Conservation (phyloP, 73 alveolate genomes). For the Tetrahymena borealis region DNA sequence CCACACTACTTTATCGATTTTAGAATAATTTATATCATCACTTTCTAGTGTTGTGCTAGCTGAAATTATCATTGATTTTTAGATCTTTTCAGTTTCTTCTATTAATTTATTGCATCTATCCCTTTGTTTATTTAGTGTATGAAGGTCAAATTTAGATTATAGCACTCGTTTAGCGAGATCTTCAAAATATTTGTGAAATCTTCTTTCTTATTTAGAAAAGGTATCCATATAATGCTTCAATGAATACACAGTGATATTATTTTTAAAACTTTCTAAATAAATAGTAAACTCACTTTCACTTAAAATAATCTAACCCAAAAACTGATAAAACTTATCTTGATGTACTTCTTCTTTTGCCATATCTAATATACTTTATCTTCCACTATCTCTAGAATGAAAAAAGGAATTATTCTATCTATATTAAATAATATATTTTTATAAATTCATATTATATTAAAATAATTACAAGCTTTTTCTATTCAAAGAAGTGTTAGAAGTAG, state of each 20-base stretch:
- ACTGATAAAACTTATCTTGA: neutral
- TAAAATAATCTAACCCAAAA: neutral
- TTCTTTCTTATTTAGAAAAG: neutral
- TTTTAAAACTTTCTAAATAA: neutral
- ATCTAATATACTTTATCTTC: neutral
- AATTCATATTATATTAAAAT: too few relatives aligned
- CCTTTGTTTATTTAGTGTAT: neutral
- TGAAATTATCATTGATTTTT: neutral
- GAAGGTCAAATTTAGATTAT: neutral
- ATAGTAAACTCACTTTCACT: neutral
- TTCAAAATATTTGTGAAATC: neutral
- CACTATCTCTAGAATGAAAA: neutral
- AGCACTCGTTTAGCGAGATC: neutral
- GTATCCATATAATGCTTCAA: neutral
- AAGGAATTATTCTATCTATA: neutral
- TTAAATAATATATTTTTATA: too few relatives aligned
- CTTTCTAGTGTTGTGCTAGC: neutral
- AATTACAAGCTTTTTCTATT: neutral
- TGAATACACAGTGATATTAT: neutral
- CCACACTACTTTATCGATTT: neutral
- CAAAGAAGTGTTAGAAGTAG: neutral
- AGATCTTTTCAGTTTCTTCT: neutral
- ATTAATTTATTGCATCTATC: neutral
- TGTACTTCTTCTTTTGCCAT: neutral
- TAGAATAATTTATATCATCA: neutral